These are phyloP conservation scores for Ilyonectria mors-panacis DNA, from an alignment of 2,329 filamentous ascomycete species.

Conservation along the genomic window DNA sequence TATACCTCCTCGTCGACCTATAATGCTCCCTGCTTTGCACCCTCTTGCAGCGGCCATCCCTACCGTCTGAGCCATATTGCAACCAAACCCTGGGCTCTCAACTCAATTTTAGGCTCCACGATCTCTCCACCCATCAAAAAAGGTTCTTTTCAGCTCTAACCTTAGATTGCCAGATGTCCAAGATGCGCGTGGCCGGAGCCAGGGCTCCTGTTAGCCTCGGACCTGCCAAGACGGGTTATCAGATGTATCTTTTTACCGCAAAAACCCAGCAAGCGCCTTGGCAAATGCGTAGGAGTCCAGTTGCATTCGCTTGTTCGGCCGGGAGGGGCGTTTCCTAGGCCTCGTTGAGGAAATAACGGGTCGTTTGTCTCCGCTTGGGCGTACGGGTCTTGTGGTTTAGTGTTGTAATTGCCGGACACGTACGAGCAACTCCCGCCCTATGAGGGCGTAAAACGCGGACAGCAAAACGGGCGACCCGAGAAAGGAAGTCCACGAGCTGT, in stretches of 20 bases:
- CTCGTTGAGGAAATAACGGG: background rate
- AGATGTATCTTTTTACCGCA: slow-evolving; percentile 15
- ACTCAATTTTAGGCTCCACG: too few relatives aligned
- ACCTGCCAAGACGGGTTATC: slow-evolving; percentile 19
- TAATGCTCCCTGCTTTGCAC: background rate
- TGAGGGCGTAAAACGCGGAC: background rate
- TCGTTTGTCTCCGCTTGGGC: background rate
- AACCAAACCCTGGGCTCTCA: background rate
- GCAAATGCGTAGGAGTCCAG: background rate
- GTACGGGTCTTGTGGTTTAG: background rate
- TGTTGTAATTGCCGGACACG: background rate
- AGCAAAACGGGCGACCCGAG: background rate
- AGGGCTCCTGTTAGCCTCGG: background rate
- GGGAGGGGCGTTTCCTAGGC: background rate
- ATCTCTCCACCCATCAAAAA: slow-evolving; percentile 4
- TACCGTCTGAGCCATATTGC: slow-evolving; percentile 16
- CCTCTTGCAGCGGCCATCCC: slow-evolving; percentile 4
- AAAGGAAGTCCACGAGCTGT: too few relatives aligned
- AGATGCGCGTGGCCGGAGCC: slow-evolving; percentile 5
- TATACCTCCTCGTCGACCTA: background rate
- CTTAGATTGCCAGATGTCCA: slow-evolving; percentile 27
- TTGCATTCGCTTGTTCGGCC: background rate
- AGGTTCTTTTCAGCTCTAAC: slow-evolving; percentile 22
- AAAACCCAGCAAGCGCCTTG: background rate
- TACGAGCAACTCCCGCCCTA: background rate